A percentile compares a stretch with the other conserved stretches of the same genome.
Evolutionary conservation across 371 early-diverging fungal species (phyloP).

Genomic region (Mortierella sp.): DNA sequence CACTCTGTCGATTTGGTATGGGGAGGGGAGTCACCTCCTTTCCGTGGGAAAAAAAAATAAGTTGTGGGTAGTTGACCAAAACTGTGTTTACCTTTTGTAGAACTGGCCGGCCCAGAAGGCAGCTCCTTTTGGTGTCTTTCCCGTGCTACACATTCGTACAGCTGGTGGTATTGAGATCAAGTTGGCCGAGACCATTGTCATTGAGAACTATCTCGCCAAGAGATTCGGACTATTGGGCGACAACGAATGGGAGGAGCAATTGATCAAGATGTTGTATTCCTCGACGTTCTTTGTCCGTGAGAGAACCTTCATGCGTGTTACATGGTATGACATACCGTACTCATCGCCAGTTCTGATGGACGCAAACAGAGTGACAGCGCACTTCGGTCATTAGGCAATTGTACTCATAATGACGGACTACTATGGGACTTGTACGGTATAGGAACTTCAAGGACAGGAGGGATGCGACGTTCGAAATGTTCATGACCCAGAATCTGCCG

Average conservation of each 20-base stretch:
- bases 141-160: slow-evolving; percentile 36
- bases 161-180: slow-evolving; percentile 14
- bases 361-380: background rate
- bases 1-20: background rate
- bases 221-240: slow-evolving; percentile 38
- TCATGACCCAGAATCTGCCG: slow-evolving; percentile 14
- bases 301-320: slow-evolving; percentile 25
- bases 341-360: background rate
- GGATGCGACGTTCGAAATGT: slow-evolving; percentile 17
- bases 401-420: background rate
- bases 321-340: slow-evolving; percentile 20
- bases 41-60: no score
- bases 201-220: slow-evolving; percentile 38
- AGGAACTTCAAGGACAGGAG: slow-evolving; percentile 44
- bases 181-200: slow-evolving; percentile 19
- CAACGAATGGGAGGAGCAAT: slow-evolving; percentile 44
- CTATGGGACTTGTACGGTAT: background rate
- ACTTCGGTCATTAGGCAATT: background rate
- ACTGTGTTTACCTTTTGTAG: slow-evolving; percentile 7
- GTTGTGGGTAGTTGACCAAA: no score
- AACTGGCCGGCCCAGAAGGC: slow-evolving; percentile 21
- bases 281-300: slow-evolving; percentile 33
- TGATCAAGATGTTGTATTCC: slow-evolving; percentile 37
- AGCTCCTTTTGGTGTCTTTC: slow-evolving; percentile 25
- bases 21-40: background rate